These are phyloP conservation scores for Xerocomus nothofagi DNA, from an alignment of 1,284 basidiomycete genomes.

Conservation along the genomic window DNA sequence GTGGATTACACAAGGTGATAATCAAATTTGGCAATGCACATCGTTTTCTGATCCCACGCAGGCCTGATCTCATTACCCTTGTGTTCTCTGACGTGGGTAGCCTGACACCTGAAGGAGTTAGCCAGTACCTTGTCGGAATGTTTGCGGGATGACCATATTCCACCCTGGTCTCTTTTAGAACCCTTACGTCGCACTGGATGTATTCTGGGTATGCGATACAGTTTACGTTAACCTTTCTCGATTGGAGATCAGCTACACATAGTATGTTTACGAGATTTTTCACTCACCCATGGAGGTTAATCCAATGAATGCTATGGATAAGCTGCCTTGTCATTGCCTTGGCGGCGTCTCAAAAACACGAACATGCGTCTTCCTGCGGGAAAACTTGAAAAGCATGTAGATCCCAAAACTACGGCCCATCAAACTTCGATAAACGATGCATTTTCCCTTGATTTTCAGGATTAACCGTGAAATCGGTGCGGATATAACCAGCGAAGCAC, in stretches of 20 bases:
- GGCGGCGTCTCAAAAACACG: conserved; percentile 12
- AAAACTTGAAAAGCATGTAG: conserved; percentile 11
- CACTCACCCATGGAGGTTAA: conserved; percentile 13
- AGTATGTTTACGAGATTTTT: conserved; percentile 11
- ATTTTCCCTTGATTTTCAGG: conserved; percentile 23
- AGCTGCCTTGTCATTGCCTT: conserved; percentile 5
- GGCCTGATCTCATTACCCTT: conserved; percentile 85
- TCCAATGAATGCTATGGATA: conserved; percentile 11
- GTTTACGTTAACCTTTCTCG: conserved; percentile 41
- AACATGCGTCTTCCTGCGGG: conserved; percentile 24
- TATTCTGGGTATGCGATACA: conserved; percentile 35
- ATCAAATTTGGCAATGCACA: conserved; percentile 12
- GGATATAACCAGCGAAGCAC: conserved; percentile 9
- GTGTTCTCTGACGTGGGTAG: conserved; percentile 93
- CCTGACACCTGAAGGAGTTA: conserved; percentile 88
- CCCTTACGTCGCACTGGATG: background rate
- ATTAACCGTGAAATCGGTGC: conserved; percentile 27
- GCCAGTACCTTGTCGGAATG: conserved; percentile 88
- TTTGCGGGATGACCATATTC: conserved; percentile 62
- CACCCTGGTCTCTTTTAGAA: background rate
- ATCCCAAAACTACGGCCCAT: conserved; percentile 16
- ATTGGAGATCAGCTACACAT: conserved; percentile 22
- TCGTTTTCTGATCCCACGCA: conserved; percentile 38
- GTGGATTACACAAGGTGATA: conserved; percentile 80
- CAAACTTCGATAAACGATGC: conserved; percentile 21